A percentile compares a stretch with the other conserved stretches of the same genome.
Conservation (phyloP, 129 eudicot genomes). For the Rutidosis leptorrhynchoides region DNA sequence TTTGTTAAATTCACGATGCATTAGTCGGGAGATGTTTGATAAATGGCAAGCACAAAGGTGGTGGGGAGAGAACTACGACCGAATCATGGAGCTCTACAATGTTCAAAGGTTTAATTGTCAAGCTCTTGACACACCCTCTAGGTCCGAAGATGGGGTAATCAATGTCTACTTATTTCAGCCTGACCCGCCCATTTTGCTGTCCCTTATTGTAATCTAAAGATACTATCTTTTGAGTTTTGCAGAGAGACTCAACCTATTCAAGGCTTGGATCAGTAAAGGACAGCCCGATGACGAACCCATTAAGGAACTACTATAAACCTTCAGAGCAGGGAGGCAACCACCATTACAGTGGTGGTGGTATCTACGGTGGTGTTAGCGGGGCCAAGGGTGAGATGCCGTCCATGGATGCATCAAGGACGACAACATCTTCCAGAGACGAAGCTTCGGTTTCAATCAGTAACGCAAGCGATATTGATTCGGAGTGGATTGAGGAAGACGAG, state of each 20-base stretch:
- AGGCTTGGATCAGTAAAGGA: constrained; percentile 84
- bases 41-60: constrained; percentile 96
- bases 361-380: constrained; percentile 25
- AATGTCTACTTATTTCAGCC: neutral
- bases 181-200: neutral
- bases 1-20: neutral
- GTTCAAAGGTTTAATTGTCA: constrained; percentile 84
- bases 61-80: constrained; percentile 91
- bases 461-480: constrained; percentile 54
- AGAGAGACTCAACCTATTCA: constrained; percentile 81
- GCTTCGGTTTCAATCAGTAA: constrained; percentile 47
- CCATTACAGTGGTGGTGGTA: constrained; percentile 50
- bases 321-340: constrained; percentile 34
- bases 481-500: constrained; percentile 63
- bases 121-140: constrained; percentile 69
- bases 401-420: constrained; percentile 46
- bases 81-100: constrained; percentile 85
- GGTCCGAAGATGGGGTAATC: constrained; percentile 81
- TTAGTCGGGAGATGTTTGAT: constrained; percentile 83
- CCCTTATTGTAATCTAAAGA: neutral
- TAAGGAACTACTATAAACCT: constrained; percentile 47
- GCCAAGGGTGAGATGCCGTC: constrained; percentile 34
- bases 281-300: constrained; percentile 76
- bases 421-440: constrained; percentile 44
- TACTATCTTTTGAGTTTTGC: constrained; percentile 15